These are phyloP conservation scores for Cryomyces minteri DNA, from an alignment of 495 filamentous ascomycete species.

Conservation along the genomic window DNA sequence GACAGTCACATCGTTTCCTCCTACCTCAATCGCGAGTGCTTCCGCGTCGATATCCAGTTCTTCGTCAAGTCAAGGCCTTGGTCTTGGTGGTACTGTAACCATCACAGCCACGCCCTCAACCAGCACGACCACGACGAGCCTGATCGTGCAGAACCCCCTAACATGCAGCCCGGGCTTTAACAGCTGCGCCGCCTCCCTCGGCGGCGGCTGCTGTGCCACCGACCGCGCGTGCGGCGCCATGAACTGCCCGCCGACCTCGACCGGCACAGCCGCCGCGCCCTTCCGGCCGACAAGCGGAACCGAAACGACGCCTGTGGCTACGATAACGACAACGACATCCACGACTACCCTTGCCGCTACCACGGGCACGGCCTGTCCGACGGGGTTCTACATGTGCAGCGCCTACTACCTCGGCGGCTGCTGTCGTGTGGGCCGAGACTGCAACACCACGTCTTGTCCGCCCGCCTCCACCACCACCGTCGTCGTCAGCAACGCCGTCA, in stretches of 20 bases:
- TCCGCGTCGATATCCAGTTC: not conserved
- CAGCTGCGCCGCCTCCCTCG: slow-evolving; percentile 21
- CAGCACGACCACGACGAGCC: not conserved
- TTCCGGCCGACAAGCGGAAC: slow-evolving; percentile 31
- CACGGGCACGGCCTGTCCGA: slow-evolving; percentile 37
- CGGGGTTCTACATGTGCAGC: slow-evolving; percentile 57
- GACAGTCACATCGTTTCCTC: not conserved
- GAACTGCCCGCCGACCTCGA: slow-evolving; percentile 6
- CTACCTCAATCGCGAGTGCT: not conserved
- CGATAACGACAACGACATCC: slow-evolving; percentile 21
- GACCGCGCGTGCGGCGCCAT: slow-evolving; percentile 15
- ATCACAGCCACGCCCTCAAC: slow-evolving; percentile 9
- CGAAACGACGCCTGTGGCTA: slow-evolving; percentile 2
- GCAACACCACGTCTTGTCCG: slow-evolving; percentile 48
- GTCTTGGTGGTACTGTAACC: not conserved
- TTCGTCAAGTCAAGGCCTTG: not conserved
- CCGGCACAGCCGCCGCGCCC: slow-evolving; percentile 21
- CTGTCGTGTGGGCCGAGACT: slow-evolving; percentile 69
- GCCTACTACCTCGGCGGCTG: slow-evolving; percentile 52
- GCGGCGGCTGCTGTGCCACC: slow-evolving; percentile 23
- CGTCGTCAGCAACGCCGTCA: slow-evolving; percentile 40
- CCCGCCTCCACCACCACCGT: slow-evolving; percentile 30
- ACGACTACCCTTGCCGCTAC: slow-evolving; percentile 15
- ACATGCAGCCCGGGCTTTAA: slow-evolving; percentile 40
- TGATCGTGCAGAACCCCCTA: slow-evolving; percentile 14